phyloP scores from a whole-genome alignment of 192 early-diverging fungal genomes.

The Coemansia sp. region DNA sequence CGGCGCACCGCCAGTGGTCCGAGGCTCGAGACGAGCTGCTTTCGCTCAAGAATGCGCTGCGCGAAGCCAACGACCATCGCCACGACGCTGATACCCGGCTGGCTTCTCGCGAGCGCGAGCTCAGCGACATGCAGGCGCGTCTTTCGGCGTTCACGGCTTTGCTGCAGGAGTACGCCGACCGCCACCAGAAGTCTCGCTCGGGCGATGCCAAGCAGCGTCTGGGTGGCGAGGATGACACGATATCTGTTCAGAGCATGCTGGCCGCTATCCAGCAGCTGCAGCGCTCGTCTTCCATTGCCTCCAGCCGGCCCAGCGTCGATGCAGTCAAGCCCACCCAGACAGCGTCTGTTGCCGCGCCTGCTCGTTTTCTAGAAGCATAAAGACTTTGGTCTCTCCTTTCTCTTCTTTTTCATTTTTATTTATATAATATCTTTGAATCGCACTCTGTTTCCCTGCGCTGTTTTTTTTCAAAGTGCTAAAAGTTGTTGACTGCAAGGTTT shows the following conservation, averaged over 20 bases:
- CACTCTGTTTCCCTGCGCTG: no score
- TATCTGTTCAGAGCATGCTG: constrained; percentile 46
- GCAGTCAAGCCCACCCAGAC: constrained; percentile 5
- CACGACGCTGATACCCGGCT: constrained; percentile 37
- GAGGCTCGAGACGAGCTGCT: constrained; percentile 47
- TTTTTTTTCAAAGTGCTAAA: no score
- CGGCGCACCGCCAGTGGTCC: constrained; percentile 47
- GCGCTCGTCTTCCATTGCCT: constrained; percentile 36
- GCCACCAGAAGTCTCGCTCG: constrained; percentile 7
- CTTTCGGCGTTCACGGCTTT: constrained; percentile 41
- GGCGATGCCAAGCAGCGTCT: constrained; percentile 11
- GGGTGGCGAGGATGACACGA: constrained; percentile 21
- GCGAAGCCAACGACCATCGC: constrained; percentile 46
- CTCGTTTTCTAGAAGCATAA: constrained; percentile 8
- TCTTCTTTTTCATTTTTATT: constrained; percentile 11
- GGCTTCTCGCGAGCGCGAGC: constrained; percentile 39
- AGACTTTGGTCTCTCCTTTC: constrained; percentile 3
- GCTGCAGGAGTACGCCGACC: constrained; percentile 48
- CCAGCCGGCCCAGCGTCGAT: constrained; percentile 21
- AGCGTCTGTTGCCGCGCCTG: not conserved
- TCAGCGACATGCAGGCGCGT: constrained; percentile 42
- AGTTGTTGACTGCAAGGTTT: no score
- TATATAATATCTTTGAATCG: not conserved
- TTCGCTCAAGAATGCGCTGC: constrained; percentile 32
- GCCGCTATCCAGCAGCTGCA: constrained; percentile 52